Base-by-base conservation (phyloP, 1,284 basidiomycete species). In the Exsudoporus floridanus region DNA sequence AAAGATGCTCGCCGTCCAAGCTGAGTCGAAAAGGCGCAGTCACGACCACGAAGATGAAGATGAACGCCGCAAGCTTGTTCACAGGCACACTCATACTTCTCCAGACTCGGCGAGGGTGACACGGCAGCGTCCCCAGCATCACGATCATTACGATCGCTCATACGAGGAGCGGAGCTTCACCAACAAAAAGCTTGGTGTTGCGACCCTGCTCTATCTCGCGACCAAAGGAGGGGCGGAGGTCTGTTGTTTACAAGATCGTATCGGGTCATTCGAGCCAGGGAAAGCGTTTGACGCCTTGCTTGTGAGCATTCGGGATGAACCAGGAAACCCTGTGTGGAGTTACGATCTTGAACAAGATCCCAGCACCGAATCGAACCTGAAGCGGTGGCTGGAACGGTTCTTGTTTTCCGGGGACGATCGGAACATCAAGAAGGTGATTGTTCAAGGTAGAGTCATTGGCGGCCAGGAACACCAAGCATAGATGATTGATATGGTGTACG, bases 251-350 rank as follows among this genome's bases (percentile, higher is more conserved):
- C 78, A 83, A 35, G 69, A 82, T 41, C 77, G 77, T 35, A 79
- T 92, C n/a, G 96, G 95, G 9, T 88, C 85, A 25, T 89, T 99
- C 53, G 76, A 75, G 23, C 75, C 77, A 0, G 93, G 93, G 3
- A 95, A 93, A 72, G 86, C 86, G 57, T 98, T 98, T 66, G 95
- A 99, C 69, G 95, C 95, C 1, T 73, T 98, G 12, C 61, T 93
- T 6, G 83, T 83, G 50, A 83, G 74, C 73, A 75, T 78, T 58
- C 72, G 71, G 48, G 68, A 70, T 40, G 77, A 77, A 42, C 69
- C 79, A 19, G 79, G 78, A 4, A 87, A 87, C 62, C 83, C 84
- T 5, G 76, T 91, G 42, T 91, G 88, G 84, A 74, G 77, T 50
- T 60, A 76, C 39, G 64, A 65, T 46, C 57, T 60, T 25, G 50